Base-by-base conservation (phyloP, 768 basidiomycete genomes). In the Nevesoporus exiguus region DNA sequence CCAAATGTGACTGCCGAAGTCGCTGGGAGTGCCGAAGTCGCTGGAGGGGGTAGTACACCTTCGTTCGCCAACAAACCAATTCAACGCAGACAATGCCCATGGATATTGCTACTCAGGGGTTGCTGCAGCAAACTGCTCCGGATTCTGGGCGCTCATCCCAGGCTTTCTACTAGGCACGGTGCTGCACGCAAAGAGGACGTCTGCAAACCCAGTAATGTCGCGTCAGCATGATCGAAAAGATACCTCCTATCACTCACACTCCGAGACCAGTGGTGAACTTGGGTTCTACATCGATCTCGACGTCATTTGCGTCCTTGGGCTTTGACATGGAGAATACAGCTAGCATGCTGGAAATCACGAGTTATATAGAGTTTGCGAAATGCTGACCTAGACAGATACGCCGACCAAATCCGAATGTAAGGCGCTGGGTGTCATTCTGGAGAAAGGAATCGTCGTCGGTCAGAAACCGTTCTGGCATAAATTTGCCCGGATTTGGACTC, bases 321-420 rank as follows among this genome's bases (percentile, higher is more conserved):
- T 22, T 47, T 17, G 21, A 34, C 15, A 59, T 52, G 29, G 24
- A 30, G 51, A 59, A 59, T 3, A 42, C 44, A 2, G 55, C 47
- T 31, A 59, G 14, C 5, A 56, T 36, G 6, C 5, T 45, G 27
- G 22, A 41, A 9, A 59, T 54, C 15, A 36, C 10, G 15, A 25
- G 3, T 49, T 52, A 57, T 7, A 61, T 5, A 2, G 62, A 61
- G 21, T 64, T 59, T 11, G 62, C 62, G 21, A 64, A 54, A 27
- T 56, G 42, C 17, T 59, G 48, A 4, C 66, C 66, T 11, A 49
- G 49, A 34, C 63, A 67, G 37, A 57, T 57, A 37, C 65, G 61
- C 22, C 63, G 49, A 40, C 66, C 65, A 22, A 67, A 67, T 19
- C 66, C 66, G 30, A 60, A 67, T 7, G 47, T 54, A 22, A 22